Base-by-base conservation (phyloP, 2,329 filamentous ascomycete species). In the Sporothrix luriei region DNA sequence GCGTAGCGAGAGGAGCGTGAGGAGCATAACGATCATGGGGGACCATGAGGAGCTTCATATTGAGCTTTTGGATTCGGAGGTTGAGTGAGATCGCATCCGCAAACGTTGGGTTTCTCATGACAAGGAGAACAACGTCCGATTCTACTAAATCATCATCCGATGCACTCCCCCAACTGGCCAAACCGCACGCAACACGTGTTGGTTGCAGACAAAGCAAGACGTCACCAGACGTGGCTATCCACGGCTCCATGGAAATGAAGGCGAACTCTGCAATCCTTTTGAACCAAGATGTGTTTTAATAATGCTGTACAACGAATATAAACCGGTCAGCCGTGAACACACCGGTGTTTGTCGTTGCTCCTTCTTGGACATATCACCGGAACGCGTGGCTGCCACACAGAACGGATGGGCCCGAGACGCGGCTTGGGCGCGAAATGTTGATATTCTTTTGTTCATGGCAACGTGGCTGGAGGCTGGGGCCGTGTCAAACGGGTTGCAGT, bases 351-450 rank as follows among this genome's bases (percentile, higher is more conserved):
- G 55, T 43, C 55, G 24, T 24, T 43, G 7, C n/a, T 40, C 33
- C 33, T 33, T 33, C 33, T 61, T 24, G 55, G 33, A n/a, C 55
- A 61, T 38, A 61, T 10, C 55, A 24, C 38, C 2, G 33, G 6
- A n/a, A n/a, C 10, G 43, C n/a, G 33, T 61, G 33, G 55, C 55
- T 62, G 38, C 33, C 57, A 24, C 38, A 62, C 38, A 13, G 38
- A 13, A 62, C 57, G 57, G 57, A 62, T 46, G n/a, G 55, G 21
- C 21, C 57, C 57, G 57, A 46, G 38, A 43, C 16, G 55, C 33
- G 21, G 13, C n/a, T 46, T 46, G 38, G 57, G 57, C 57, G 14
- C 33, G 33, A 40, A 61, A 43, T 38, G 9, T 26, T 43, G 38
- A 21, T 3, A 62, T 13, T 14, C 19, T 11, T 16, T 14, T 4